Evolutionary conservation across 2,329 filamentous ascomycete genomes (phyloP), one percentile per base, ranked within the genome.

Genomic region (Penicillium nordicum): DNA sequence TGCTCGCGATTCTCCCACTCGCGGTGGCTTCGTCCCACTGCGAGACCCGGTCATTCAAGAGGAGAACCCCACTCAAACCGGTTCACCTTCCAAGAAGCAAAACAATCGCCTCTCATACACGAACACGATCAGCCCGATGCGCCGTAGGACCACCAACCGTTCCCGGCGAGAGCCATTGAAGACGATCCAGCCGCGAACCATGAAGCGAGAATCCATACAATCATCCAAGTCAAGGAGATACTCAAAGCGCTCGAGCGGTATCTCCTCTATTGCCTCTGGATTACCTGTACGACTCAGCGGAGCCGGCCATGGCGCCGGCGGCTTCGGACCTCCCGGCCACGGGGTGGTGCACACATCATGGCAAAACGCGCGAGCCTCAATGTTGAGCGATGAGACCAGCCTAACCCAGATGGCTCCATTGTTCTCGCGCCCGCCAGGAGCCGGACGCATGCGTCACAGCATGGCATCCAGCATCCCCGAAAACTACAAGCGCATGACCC

Each of bases 251-350:
- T 74, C 72, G 0, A 75, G 73, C 55, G 72, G 73, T 5, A 70
- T 75, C 18, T 74, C 72, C 5, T 64, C 69, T 16, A 63, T 73
- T 27, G 69, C 72, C 23, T 63, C 72, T 6, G 74, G 74, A 10
- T 62, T 76, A 32, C 74, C 75, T 0, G 62, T 72, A n/a, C 65
- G 75, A 53, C 63, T 73, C 18, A 77, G 74, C 50, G 75, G 75
- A 18, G 74, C 74, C 18, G 74, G 74, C 3, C 74, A 77, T 61
- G 75, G 75, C 5, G 70, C 72, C 3, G 74, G 75, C 40, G 72
- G 73, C 4, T 68, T 75, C 16, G 69, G 71, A n/a, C 69, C 71
- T 32, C 65, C 70, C 5, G 69, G 72, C 10, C 66, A 70, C 53
- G 71, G 70, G n/a, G 51, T 70, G 4, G 69, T 72, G 7, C 67